phyloP scores from a whole-genome alignment of 202 grass and related monocot species.

The Schoenoplectus tabernaemontani region DNA sequence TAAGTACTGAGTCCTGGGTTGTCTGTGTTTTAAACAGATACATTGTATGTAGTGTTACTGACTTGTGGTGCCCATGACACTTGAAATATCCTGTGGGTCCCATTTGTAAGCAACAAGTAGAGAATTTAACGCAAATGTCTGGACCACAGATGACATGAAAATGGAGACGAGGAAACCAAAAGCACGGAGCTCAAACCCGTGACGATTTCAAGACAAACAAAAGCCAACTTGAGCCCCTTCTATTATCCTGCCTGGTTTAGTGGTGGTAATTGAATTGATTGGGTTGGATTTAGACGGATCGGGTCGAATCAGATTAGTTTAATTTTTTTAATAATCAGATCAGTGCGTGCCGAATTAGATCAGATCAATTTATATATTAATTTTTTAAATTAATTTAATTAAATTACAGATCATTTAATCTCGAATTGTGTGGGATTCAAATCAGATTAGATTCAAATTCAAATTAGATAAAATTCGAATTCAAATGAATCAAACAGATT shows the following conservation, averaged over 20 bases:
- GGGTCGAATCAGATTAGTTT: too few relatives aligned
- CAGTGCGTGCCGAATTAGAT: too few relatives aligned
- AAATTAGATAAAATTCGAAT: too few relatives aligned
- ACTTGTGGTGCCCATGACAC: not conserved
- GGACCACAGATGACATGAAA: not conserved
- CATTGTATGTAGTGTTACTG: not conserved
- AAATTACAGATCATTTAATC: too few relatives aligned
- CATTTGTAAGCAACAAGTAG: not conserved
- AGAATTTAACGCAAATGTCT: not conserved
- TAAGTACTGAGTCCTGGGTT: not conserved
- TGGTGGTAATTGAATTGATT: too few relatives aligned
- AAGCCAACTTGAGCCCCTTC: not conserved
- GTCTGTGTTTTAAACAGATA: not conserved
- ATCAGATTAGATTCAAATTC: too few relatives aligned
- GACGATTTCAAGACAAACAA: conserved; percentile 63
- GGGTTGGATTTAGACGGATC: too few relatives aligned
- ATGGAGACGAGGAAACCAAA: conserved; percentile 37
- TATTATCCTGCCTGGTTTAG: not conserved
- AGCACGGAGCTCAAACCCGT: conserved; percentile 44
- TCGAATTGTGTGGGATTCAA: too few relatives aligned
- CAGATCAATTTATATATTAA: too few relatives aligned
- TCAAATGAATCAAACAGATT: too few relatives aligned
- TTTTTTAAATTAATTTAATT: too few relatives aligned
- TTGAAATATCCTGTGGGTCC: not conserved
- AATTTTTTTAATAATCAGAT: too few relatives aligned